phyloP scores from a whole-genome alignment of 305 asterid species.

The Fraxinus xanthoxyloides region DNA sequence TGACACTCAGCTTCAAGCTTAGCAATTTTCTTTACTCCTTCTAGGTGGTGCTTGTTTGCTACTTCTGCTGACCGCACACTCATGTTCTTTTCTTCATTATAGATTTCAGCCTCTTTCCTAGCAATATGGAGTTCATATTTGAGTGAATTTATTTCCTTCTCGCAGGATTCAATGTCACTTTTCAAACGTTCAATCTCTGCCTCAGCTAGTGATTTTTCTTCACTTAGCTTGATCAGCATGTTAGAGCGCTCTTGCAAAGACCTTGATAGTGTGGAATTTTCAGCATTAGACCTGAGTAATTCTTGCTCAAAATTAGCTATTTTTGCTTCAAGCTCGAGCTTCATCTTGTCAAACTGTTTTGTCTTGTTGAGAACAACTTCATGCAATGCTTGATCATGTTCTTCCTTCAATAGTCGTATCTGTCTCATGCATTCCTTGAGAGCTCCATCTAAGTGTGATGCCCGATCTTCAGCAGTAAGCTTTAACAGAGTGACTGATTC shows the following conservation, averaged over 20 bases:
- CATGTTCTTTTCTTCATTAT: constrained; percentile 92
- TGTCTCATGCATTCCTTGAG: constrained; percentile 95
- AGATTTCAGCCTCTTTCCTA: constrained; percentile 81
- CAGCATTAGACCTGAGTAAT: constrained; percentile 69
- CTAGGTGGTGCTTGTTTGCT: constrained; percentile 89
- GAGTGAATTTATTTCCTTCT: constrained; percentile 72
- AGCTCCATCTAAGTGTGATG: constrained; percentile 85
- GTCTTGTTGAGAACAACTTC: constrained; percentile 64
- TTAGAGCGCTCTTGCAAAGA: constrained; percentile 89
- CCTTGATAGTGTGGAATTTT: constrained; percentile 75
- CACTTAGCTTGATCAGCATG: constrained; percentile 75
- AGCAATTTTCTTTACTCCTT: constrained; percentile 87
- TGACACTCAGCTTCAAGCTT: constrained; percentile 97
- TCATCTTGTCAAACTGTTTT: constrained; percentile 75
- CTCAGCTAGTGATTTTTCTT: constrained; percentile 77
- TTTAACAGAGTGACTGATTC: constrained; percentile 88
- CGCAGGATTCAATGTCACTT: constrained; percentile 62
- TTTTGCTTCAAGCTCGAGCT: constrained; percentile 65
- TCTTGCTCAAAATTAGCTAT: constrained; percentile 68
- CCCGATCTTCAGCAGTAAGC: constrained; percentile 91
- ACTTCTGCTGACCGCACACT: constrained; percentile 83
- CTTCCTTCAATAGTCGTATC: constrained; percentile 85
- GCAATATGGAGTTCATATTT: constrained; percentile 78
- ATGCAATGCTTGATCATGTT: constrained; percentile 67
- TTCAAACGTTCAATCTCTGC: constrained; percentile 67